Conservation (phyloP, 2,329 filamentous ascomycete species). For the Calcarisporium arbuscula region DNA sequence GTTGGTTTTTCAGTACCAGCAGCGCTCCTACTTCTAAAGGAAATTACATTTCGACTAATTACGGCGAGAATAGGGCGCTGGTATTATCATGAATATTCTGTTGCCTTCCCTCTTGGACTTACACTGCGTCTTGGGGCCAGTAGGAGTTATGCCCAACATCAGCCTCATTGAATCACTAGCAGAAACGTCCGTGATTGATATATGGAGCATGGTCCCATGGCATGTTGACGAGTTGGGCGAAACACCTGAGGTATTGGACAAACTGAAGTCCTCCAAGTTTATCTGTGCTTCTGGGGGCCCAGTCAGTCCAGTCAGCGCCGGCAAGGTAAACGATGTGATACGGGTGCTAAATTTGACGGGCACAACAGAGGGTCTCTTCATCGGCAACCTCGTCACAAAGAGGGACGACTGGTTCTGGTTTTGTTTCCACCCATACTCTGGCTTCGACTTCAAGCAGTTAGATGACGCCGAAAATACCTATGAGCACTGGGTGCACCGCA, state of each 20-base stretch:
- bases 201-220: slow-evolving; percentile 31
- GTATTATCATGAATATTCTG: slow-evolving; percentile 34
- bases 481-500: slow-evolving; percentile 26
- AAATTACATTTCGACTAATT: not conserved
- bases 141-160: slow-evolving; percentile 27
- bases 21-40: too few species aligned
- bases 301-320: slow-evolving; percentile 18
- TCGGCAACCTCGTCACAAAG: slow-evolving; percentile 20
- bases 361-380: slow-evolving; percentile 27
- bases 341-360: slow-evolving; percentile 27
- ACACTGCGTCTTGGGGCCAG: slow-evolving; percentile 29
- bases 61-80: slow-evolving; percentile 29
- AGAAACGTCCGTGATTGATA: slow-evolving; percentile 26
- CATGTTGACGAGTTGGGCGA: slow-evolving; percentile 27
- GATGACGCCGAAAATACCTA: slow-evolving; percentile 20
- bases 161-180: slow-evolving; percentile 25
- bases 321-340: slow-evolving; percentile 24
- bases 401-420: slow-evolving; percentile 26
- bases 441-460: slow-evolving; percentile 26
- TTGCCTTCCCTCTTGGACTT: slow-evolving; percentile 28
- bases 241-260: slow-evolving; percentile 21
- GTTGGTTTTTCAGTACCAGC: not conserved
- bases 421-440: slow-evolving; percentile 25
- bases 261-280: slow-evolving; percentile 25
- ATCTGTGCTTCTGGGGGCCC: slow-evolving; percentile 30